Evolutionary conservation across 1,284 basidiomycete species (phyloP), one percentile per base, ranked within the genome.

Genomic region (Ceratobasidium sp.): DNA sequence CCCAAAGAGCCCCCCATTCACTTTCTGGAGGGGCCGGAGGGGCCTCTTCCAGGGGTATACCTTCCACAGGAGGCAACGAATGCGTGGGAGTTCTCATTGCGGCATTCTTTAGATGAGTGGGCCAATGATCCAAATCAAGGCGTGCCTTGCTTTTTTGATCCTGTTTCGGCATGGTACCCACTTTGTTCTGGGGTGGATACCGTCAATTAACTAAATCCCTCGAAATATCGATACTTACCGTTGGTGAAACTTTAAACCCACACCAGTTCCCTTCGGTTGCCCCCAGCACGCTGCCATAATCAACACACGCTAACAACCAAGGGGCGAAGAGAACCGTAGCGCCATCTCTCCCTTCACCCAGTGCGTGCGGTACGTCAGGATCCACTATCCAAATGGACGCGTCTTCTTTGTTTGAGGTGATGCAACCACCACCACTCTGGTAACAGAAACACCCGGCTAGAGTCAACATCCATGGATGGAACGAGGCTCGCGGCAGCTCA

Each of bases 351-450:
- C 41, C 41, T 29, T 49, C 58, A 22, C 69, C 69, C 34, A 72
- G 37, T 29, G 69, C 69, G 22, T 61, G 19, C 13, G 69, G 69
- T 13, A 39, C 48, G 5, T 61, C 69, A 43, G 69, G 69, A 41
- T 72, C 46, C 13, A 72, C 69, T 13, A 72, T 72, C 69, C 69
- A 72, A 31, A 72, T 62, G 2, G 69, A 72, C 31, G 58, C 69
- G 31, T 58, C 56, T 31, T 72, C 69, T 41, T 72, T 61, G 29
- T 51, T 49, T 2, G 58, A 56, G 11, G 69, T 49, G 14, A 62
- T n/a, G 22, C 48, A 46, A 14, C 69, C 69, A 3, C 69, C 69
- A 29, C 58, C 69, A 41, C 37, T 53, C 69, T 72, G 37, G 43
- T 16, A 16, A 11, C 34, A 14, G 43, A 29, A 13, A 49, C 34